These are phyloP conservation scores for Xylaria scruposa DNA, from an alignment of 495 filamentous ascomycete genomes.

Conservation along the genomic window DNA sequence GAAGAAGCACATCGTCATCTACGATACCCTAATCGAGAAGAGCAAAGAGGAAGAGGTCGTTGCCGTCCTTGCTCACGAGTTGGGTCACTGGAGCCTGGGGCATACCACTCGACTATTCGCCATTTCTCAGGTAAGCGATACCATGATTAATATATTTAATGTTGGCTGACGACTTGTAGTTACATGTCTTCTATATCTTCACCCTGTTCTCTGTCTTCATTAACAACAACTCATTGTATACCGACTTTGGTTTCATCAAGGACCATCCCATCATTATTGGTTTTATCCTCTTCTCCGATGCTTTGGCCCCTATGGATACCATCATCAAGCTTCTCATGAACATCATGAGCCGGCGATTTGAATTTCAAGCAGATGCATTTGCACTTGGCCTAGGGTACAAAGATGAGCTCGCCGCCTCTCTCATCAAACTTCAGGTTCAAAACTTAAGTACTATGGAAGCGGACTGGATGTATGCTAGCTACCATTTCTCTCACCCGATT, in stretches of 20 bases:
- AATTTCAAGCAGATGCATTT: slow-evolving; percentile 95
- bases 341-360: slow-evolving; percentile 88
- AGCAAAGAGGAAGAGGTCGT: slow-evolving; percentile 89
- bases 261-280: slow-evolving; percentile 93
- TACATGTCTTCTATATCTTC: slow-evolving; percentile 95
- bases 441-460: slow-evolving; percentile 99
- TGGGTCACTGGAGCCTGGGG: slow-evolving; percentile 94
- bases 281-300: slow-evolving; percentile 95
- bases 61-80: slow-evolving; percentile 91
- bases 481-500: slow-evolving; percentile 98
- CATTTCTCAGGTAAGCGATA: slow-evolving; percentile 79
- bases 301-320: slow-evolving; percentile 87
- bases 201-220: slow-evolving; percentile 95
- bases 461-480: slow-evolving; percentile 96
- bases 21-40: slow-evolving; percentile 96
- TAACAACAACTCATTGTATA: slow-evolving; percentile 89
- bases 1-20: slow-evolving; percentile 99
- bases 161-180: slow-evolving; percentile 44
- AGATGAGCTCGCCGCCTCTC: slow-evolving; percentile 79
- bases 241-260: slow-evolving; percentile 86
- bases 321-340: slow-evolving; percentile 95
- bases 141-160: not conserved
- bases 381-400: slow-evolving; percentile 84
- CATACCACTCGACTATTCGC: slow-evolving; percentile 92
- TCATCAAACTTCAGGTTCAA: slow-evolving; percentile 98